Evolutionary conservation across 2,329 filamentous ascomycete genomes (phyloP), one percentile per base, ranked within the genome.

Genomic region (Hypoxylon sp.): DNA sequence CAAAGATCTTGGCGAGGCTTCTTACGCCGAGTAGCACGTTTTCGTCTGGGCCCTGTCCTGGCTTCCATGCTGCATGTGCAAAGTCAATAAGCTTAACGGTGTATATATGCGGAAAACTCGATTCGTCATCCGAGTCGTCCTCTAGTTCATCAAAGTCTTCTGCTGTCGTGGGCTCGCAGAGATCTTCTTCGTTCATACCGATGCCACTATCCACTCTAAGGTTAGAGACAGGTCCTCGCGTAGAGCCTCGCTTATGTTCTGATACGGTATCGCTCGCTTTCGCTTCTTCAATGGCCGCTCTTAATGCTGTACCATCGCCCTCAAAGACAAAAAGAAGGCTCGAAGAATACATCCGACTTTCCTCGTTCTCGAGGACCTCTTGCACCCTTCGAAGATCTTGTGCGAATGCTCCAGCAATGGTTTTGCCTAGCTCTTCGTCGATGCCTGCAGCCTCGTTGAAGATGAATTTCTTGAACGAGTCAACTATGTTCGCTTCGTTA

Each of bases 21-120:
- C 90, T 85, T 69, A 98, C 88, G 0, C 95, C 95, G 37, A 83
- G 83, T 33, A 98, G 83, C 13, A 88, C 83, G 77, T 98, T 98
- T 81, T 97, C 91, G 78, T 99, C 96, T 0, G 92, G 91, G 0
- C 95, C 95, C 75, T 91, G 82, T 0, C 94, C 93, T 0, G 93
- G 92, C 1, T 89, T 91, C 90, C 92, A 98, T 55, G 85, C 82
- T 10, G 96, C 96, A 80, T 99, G 96, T 1, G 96, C 96, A 85
- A 99, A 99, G 79, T 99, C 96, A 74, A 99, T 99, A 70, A 99
- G 85, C 77, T 95, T 96, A 55, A 98, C 85, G 11, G 89, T 87
- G 75, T 91, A 93, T 48, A 97, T 88, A 74, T 90, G 73, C 68
- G 66, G 77, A 30, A 72, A 79, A 77, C 67, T 82, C 77, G 57